Evolutionary conservation across 306 rosid genomes (phyloP), one percentile per base, ranked within the genome.

Genomic region (Cucumis melo): DNA sequence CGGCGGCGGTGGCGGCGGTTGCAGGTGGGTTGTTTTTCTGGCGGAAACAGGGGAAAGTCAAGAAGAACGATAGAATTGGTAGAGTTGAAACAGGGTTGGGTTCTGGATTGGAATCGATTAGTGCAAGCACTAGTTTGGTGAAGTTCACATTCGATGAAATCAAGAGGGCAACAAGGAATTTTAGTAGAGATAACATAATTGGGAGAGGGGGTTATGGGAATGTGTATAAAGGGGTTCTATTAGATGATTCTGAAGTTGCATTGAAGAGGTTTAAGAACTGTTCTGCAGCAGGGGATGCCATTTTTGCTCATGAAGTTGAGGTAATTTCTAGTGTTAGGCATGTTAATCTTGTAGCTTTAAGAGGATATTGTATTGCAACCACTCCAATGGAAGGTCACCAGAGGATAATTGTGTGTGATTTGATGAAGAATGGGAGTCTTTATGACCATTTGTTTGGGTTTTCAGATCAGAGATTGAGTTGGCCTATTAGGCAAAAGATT

Each of bases 181-280:
- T 94, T 78, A 75, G 89, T 0, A 87, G 93, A 84, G 95, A 90
- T 2, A 65, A 80, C 53, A 86, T 94, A 42, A 81, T 94, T 41
- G 99, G 99, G 20, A 88, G 88, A 65, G 99, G 99, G 19, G 99
- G 99, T 15, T 94, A 90, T 77, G 99, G 99, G 20, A 94, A 94
- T 85, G 99, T 94, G 77, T 94, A 94, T 23, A 90, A 80, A 73
- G 99, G 99, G 10, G 12, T 81, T 0, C 56, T 94, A 42, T 70
- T 34, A 0, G 97, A 94, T 80, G 97, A 97, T 9, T 79, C 84
- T 16, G 95, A 87, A 74, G 97, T 94, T 76, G 99, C 97, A 0
- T 39, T 94, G 75, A 94, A 94, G 81, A 86, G 99, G 86, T 94
- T 94, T 56, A 94, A 94, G 96, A 94, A 94, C 46, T 94, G 99